A percentile compares a stretch with the other conserved stretches of the same genome.
Evolutionary conservation across 1,139 yeast species (phyloP).

Genomic region (Taphrina sp.): DNA sequence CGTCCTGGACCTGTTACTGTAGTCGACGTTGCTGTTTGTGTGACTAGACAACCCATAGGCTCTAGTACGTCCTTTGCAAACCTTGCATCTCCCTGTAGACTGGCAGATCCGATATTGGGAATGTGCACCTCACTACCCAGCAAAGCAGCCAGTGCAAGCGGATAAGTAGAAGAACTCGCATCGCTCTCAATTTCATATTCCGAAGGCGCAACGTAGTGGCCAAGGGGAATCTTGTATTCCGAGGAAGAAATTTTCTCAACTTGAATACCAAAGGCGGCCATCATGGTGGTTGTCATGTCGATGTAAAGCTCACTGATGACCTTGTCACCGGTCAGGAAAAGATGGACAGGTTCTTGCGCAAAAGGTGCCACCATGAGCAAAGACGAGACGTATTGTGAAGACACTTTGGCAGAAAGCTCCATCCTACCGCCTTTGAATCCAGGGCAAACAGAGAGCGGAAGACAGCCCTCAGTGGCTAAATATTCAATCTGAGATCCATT

Average conservation of each 20-base stretch:
- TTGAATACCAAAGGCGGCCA: conserved; percentile 80
- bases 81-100: conserved; percentile 95
- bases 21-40: conserved; percentile 77
- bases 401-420: conserved; percentile 90
- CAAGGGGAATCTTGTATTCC: conserved; percentile 89
- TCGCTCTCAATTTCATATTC: conserved; percentile 92
- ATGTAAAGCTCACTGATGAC: conserved; percentile 94
- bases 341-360: conserved; percentile 81
- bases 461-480: conserved; percentile 71
- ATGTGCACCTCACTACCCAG: conserved; percentile 90
- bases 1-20: conserved; percentile 85
- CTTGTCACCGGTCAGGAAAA: conserved; percentile 88
- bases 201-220: conserved; percentile 71
- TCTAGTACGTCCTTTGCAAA: conserved; percentile 88
- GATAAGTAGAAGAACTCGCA: conserved; percentile 98
- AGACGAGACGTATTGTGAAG: conserved; percentile 96
- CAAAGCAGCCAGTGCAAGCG: conserved; percentile 96
- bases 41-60: conserved; percentile 94
- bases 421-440: conserved; percentile 87
- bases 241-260: conserved; percentile 71
- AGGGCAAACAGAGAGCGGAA: conserved; percentile 67
- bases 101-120: conserved; percentile 88
- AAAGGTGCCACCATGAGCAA: conserved; percentile 97
- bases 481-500: conserved; percentile 78
- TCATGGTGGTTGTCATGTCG: conserved; percentile 96